A percentile compares a stretch with the other conserved stretches of the same genome.
These are phyloP conservation scores for Tricladium varicosporioides DNA, from an alignment of 2,329 filamentous ascomycete genomes.

Conservation along the genomic window DNA sequence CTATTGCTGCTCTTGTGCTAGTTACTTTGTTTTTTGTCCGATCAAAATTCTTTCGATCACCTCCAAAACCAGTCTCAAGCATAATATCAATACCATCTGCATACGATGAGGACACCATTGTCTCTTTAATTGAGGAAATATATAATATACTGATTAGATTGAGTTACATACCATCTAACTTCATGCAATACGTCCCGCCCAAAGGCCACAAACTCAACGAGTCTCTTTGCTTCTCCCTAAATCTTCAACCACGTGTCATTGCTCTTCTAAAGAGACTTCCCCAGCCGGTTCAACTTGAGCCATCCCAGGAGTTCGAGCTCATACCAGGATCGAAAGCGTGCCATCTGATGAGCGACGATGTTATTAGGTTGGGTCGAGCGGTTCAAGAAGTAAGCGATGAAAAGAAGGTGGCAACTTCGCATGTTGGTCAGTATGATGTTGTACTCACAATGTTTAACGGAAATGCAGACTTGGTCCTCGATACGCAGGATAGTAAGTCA, in stretches of 20 bases:
- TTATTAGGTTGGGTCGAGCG: background rate
- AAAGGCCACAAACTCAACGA: constrained; percentile 1
- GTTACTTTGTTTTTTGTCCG: background rate
- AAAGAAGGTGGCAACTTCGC: background rate
- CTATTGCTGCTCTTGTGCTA: background rate
- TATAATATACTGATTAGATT: constrained; percentile 1
- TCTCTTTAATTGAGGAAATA: background rate
- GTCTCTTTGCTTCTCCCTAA: background rate
- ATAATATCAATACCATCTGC: background rate
- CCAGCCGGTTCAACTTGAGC: background rate
- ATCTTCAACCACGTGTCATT: background rate
- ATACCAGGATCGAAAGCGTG: background rate
- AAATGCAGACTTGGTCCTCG: background rate
- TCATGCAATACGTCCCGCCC: background rate
- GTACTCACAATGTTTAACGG: background rate
- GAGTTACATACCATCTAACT: background rate
- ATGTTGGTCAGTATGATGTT: background rate
- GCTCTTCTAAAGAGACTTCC: constrained; percentile 1
- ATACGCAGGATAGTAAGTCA: background rate
- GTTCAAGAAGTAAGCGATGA: background rate
- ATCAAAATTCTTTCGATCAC: background rate
- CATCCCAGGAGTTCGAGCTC: background rate
- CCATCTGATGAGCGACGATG: background rate
- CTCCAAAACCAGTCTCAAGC: background rate
- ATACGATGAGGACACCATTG: constrained; percentile 1